phyloP scores from a whole-genome alignment of 306 rosid species.

The Acacia crassicarpa region DNA sequence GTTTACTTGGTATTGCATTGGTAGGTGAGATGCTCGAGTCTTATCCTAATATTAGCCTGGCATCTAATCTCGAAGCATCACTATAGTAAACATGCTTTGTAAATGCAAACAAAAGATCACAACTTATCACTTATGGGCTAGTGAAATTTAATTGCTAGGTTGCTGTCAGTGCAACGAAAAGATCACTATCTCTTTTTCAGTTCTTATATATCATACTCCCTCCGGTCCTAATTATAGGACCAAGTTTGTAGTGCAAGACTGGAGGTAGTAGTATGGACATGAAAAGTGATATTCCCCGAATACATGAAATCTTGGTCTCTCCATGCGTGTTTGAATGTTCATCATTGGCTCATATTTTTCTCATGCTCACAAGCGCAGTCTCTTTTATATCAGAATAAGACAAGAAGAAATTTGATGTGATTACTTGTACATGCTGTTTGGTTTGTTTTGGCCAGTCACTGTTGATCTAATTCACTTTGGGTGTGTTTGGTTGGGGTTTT shows the following conservation, averaged over 20 bases:
- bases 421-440: not conserved
- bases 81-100: not conserved
- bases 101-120: not conserved
- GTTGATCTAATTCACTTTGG: not conserved
- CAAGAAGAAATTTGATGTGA: not conserved
- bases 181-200: not conserved
- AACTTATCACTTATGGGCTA: not conserved
- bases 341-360: not conserved
- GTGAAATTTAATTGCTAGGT: not conserved
- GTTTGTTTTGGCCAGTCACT: not conserved
- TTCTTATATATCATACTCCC: not conserved
- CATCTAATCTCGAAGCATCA: not conserved
- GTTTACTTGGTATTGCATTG: not conserved
- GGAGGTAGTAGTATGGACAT: not conserved
- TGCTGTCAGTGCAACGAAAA: not conserved
- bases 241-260: no score
- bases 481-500: no score
- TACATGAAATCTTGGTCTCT: not conserved
- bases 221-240: no score
- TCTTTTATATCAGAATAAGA: not conserved
- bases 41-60: not conserved
- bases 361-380: not conserved
- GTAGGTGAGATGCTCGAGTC: not conserved
- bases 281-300: not conserved
- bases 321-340: not conserved